Evolutionary conservation across 805 yeast genomes (phyloP), one percentile per base, ranked within the genome.

Genomic region (Suhomyces tanzawaensis): DNA sequence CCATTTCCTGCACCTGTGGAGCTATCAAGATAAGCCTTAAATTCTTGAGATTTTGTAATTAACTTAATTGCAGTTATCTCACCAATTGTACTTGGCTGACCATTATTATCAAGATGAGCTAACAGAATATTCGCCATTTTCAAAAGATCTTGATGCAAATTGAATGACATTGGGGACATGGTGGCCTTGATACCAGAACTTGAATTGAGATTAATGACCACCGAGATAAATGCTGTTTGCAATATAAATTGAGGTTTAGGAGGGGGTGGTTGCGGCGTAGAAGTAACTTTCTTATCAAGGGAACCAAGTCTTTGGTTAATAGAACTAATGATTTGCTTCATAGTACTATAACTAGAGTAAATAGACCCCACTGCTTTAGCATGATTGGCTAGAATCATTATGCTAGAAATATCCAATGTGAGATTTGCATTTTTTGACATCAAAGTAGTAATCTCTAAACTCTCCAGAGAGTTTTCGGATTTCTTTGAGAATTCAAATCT

Each of bases 401-500:
- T 37, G n/a, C 49, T 46, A 0, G 40, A 22, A 5, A 46, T 37
- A 26, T 62, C 62, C 3, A 63, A 36, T 12, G 35, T 32, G 9
- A 58, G 13, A 8, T 17, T 35, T 0, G 73, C 70, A 0, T 62
- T 55, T 41, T 77, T 77, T 0, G 79, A 66, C 15, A 73, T 53
- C 2, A 77, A 51, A 0, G 71, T 19, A 0, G 79, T 72, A 14
- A 65, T 53, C 28, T 71, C 71, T 6, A 31, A 4, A 0, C 53
- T 39, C 7, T 34, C 31, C 3, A 28, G 7, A 2, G 36, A 36
- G 4, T 45, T 44, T 8, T 43, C 55, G 1, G 29, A 2, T 8
- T 47, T 52, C 7, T 52, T 42, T 33, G 69, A 66, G 16, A 69
- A 40, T 49, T 81, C 85, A 51, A 80, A 76, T 23, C 81, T 51